Evolutionary conservation across 352 stramenopile species (phyloP), one percentile per base, ranked within the genome.

Genomic region (Globisporangium uncinulatum): DNA sequence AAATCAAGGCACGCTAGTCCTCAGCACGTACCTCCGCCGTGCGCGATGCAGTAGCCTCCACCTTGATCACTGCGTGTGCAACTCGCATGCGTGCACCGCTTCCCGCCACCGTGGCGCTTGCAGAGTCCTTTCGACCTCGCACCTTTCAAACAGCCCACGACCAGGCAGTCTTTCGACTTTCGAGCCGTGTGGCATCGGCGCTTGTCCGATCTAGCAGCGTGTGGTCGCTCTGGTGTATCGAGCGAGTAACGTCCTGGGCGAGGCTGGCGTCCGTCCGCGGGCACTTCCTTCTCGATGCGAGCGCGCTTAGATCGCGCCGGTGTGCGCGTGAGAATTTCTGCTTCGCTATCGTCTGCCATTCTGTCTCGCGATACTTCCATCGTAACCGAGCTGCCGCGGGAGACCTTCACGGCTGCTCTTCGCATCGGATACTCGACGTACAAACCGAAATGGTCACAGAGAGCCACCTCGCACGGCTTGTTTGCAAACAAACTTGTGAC

Each of bases 31-130:
- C 83, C 84, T 72, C 83, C 85, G 15, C 85, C 85, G 32, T 95
- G 85, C 3, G 70, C 73, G 46, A 95, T 95, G 45, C 85, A 95
- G 34, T 76, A 87, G 0, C 85, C 85, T 17, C 85, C 85, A n/a
- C 85, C 85, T 79, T 95, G 85, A 29, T 95, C 85, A 42, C 85
- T 93, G 24, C 83, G 81, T 5, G 52, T 56, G 53, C 85, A 95
- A 8, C 65, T 72, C 17, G 45, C 41, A 37, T 77, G 24, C 7
- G 71, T 83, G 64, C 85, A 95, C 31, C 86, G 69, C 49, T 93
- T 95, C 7, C 86, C 86, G 11, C 86, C 86, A 10, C 86, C 86
- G 48, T 95, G 86, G 9, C 83, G 83, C 59, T 95, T 95, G 59
- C 86, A 95, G 4, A 94, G 67, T 29, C 84, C 83, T 71, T 70